These are phyloP conservation scores for Papiliotrema laurentii DNA, from an alignment of 1,284 basidiomycete species.

Conservation along the genomic window DNA sequence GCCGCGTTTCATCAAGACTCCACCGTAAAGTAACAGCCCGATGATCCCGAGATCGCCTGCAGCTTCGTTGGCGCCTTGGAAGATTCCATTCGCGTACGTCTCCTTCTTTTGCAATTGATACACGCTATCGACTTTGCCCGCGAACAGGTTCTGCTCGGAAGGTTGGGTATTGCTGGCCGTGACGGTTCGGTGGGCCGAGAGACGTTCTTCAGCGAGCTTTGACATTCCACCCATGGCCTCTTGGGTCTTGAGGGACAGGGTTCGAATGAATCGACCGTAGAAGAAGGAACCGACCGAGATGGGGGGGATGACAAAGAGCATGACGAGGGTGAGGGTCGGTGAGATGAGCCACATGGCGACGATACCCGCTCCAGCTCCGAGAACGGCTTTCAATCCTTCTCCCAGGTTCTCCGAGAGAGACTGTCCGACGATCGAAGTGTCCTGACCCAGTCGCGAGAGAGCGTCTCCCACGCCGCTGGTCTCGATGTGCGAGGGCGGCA, in stretches of 20 bases:
- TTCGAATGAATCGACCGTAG: conserved; percentile 45
- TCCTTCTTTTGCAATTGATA: conserved; percentile 44
- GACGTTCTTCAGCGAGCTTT: conserved; percentile 43
- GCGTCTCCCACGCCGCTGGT: conserved; percentile 43
- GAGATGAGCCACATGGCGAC: conserved; percentile 46
- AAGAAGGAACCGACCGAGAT: conserved; percentile 46
- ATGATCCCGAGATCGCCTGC: conserved; percentile 47
- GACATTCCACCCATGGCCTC: conserved; percentile 45
- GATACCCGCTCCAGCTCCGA: conserved; percentile 41
- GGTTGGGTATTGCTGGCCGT: conserved; percentile 44
- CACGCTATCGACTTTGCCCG: conserved; percentile 36
- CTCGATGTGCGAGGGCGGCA: conserved; percentile 46
- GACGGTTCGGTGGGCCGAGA: conserved; percentile 45
- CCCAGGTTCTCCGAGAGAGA: conserved; percentile 43
- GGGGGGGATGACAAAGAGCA: conserved; percentile 44
- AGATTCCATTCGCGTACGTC: conserved; percentile 45
- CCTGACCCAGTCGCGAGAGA: conserved; percentile 44
- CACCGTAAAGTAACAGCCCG: conserved; percentile 43
- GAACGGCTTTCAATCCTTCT: conserved; percentile 44
- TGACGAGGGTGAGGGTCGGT: conserved; percentile 40
- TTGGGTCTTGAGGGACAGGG: conserved; percentile 42
- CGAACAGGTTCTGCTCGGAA: conserved; percentile 33
- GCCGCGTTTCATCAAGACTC: conserved; percentile 39
- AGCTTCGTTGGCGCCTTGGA: conserved; percentile 43
- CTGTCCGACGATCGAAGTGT: conserved; percentile 45